phyloP scores from a whole-genome alignment of 345 rosid genomes.

The Moricandia arvensis region DNA sequence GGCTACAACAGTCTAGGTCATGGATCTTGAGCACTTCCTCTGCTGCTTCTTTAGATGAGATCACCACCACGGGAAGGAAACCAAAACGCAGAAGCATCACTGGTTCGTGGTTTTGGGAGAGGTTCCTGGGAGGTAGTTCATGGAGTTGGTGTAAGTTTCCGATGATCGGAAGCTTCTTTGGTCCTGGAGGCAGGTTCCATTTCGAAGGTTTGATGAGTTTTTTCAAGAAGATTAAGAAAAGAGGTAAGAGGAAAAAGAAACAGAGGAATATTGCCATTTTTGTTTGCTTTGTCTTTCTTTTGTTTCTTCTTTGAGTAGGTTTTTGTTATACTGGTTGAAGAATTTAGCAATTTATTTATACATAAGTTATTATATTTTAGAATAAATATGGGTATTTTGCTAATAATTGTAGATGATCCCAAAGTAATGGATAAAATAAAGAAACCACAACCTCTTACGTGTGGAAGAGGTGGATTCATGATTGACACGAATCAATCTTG shows the following conservation, averaged over 20 bases:
- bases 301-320: neutral
- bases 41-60: slow-evolving; percentile 21
- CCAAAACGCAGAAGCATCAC: slow-evolving; percentile 23
- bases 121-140: neutral
- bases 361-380: neutral
- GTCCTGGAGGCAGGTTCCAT: slow-evolving; percentile 35
- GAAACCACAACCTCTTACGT: neutral
- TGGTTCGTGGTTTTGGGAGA: neutral
- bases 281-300: neutral
- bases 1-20: slow-evolving; percentile 20
- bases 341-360: neutral
- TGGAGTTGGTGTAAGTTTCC: slow-evolving; percentile 26
- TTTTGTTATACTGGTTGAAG: neutral
- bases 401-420: neutral
- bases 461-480: neutral
- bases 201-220: slow-evolving; percentile 9
- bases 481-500: neutral
- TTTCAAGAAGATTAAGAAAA: slow-evolving; percentile 28
- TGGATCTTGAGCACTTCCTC: slow-evolving; percentile 24
- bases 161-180: slow-evolving; percentile 24
- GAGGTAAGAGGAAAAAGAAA: slow-evolving; percentile 42
- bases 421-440: neutral
- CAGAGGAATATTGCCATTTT: slow-evolving; percentile 31
- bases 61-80: slow-evolving; percentile 1
- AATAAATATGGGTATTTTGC: neutral